phyloP scores from a whole-genome alignment of 2,329 filamentous ascomycete species.

The Colletotrichum limetticola region DNA sequence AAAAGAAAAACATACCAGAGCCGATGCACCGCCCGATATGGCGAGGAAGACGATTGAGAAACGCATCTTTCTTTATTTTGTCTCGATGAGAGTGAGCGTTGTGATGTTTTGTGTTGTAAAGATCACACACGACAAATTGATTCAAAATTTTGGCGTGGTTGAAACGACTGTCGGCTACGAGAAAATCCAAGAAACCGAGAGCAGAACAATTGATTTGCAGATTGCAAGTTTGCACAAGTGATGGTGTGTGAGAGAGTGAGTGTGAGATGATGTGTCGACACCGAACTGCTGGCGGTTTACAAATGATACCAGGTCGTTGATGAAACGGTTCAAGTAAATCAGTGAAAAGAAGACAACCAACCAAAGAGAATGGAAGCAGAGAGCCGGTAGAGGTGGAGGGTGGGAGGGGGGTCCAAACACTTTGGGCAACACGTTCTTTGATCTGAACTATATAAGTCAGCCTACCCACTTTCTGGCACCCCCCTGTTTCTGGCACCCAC shows the following conservation, averaged over 20 bases:
- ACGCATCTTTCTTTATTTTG: conserved; percentile 10
- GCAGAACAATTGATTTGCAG: neutral
- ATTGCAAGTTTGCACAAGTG: conserved; percentile 14
- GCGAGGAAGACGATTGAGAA: conserved; percentile 24
- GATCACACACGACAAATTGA: neutral
- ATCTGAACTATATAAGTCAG: conserved; percentile 35
- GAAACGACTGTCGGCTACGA: conserved; percentile 25
- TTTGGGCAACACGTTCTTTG: conserved; percentile 20
- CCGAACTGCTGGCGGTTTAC: conserved; percentile 16
- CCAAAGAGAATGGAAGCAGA: conserved; percentile 23
- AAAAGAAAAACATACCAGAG: conserved; percentile 9
- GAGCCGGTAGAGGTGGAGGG: conserved; percentile 1
- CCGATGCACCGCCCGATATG: conserved; percentile 23
- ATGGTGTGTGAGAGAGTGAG: neutral
- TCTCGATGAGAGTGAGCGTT: neutral
- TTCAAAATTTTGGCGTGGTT: neutral
- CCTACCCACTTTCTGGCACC: no score
- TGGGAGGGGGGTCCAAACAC: neutral
- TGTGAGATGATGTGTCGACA: conserved; percentile 9
- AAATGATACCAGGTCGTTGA: neutral
- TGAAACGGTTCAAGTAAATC: conserved; percentile 1
- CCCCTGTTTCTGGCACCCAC: no score
- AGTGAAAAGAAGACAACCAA: neutral
- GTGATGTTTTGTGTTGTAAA: neutral
- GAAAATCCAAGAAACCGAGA: neutral